Evolutionary conservation across 257 asterid genomes (phyloP).

Genomic region (Solanum lycopersicoides): DNA sequence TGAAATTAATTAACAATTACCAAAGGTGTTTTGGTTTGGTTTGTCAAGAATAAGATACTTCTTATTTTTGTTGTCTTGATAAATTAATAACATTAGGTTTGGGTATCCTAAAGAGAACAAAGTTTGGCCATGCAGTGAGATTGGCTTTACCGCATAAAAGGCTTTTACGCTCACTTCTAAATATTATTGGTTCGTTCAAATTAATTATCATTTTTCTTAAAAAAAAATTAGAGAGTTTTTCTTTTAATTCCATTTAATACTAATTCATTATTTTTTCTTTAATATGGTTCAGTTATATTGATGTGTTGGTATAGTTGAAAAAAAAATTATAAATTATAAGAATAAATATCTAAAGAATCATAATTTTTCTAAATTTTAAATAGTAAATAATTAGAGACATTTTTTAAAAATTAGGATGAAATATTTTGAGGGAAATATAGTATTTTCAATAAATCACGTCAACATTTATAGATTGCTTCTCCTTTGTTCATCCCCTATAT

Average conservation of each 20-base stretch:
- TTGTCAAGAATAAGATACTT: constrained; percentile 11
- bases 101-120: constrained; percentile 44
- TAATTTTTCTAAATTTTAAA: no score
- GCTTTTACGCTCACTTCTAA: background rate
- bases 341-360: no score
- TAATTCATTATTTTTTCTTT: no score
- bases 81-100: constrained; percentile 1
- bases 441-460: background rate
- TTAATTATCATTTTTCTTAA: no score
- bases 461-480: background rate
- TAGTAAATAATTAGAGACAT: background rate
- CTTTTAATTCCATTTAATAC: no score
- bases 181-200: no score
- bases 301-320: rapidly evolving
- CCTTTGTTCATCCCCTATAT: background rate
- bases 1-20: background rate
- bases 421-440: background rate
- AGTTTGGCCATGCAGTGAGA: constrained; percentile 25
- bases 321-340: no score
- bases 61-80: background rate
- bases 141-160: constrained; percentile 13
- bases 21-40: no score
- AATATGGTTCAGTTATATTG: no score
- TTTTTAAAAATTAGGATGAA: rapidly evolving
- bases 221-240: no score